A percentile compares a stretch with the other conserved stretches of the same genome.
phyloP scores from a whole-genome alignment of 805 yeast genomes.

The Metschnikowia vanudenii region DNA sequence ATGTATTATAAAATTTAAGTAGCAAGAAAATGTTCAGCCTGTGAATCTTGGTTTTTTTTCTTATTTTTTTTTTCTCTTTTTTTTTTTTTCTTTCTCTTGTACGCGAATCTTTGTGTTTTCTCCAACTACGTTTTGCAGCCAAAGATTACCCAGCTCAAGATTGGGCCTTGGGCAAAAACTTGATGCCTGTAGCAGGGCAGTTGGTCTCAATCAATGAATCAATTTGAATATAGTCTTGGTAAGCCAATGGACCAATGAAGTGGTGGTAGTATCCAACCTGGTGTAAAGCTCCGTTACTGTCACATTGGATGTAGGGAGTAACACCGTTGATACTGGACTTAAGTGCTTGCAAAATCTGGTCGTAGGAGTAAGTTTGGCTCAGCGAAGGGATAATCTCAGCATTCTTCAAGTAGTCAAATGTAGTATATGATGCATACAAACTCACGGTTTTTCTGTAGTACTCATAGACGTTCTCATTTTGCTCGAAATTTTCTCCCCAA shows the following conservation, averaged over 20 bases:
- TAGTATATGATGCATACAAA: slow-evolving; percentile 33
- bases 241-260: slow-evolving; percentile 22
- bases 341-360: slow-evolving; percentile 34
- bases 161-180: slow-evolving; percentile 60
- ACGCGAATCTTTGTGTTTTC: no score
- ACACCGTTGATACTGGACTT: slow-evolving; percentile 28
- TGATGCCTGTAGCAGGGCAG: slow-evolving; percentile 71
- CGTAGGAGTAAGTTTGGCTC: slow-evolving; percentile 31
- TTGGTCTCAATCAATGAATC: slow-evolving; percentile 54
- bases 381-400: slow-evolving; percentile 38
- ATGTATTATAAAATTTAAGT: no score
- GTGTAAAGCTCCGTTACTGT: slow-evolving; percentile 19
- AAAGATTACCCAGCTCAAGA: not conserved
- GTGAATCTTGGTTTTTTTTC: no score
- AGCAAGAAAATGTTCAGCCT: no score
- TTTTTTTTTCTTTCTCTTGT: no score
- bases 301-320: slow-evolving; percentile 36
- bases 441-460: slow-evolving; percentile 29
- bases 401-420: slow-evolving; percentile 32
- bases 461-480: slow-evolving; percentile 28
- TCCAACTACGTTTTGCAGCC: not conserved
- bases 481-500: slow-evolving; percentile 24
- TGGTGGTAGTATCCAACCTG: slow-evolving; percentile 28
- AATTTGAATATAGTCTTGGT: slow-evolving; percentile 47
- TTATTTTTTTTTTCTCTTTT: no score